A percentile compares a stretch with the other conserved stretches of the same genome.
Conservation (phyloP, 371 early-diverging fungal genomes). For the Zychaea mexicana region DNA sequence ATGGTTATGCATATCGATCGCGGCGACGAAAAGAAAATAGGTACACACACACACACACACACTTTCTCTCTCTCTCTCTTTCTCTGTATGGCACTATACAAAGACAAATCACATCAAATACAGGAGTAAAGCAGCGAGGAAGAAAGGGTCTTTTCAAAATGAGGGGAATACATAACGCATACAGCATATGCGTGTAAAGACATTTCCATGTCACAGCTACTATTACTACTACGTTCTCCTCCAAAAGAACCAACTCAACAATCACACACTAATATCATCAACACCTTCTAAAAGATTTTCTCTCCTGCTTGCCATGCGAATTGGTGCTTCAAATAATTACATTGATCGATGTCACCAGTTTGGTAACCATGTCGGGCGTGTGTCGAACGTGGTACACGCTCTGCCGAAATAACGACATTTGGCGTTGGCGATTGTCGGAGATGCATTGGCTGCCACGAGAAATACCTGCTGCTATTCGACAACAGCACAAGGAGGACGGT, state of each 20-base stretch:
- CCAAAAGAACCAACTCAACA: too few species aligned
- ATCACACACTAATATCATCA: not conserved
- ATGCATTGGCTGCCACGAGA: conserved; percentile 16
- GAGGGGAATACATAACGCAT: too few species aligned
- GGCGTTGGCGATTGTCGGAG: conserved; percentile 15
- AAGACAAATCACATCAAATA: too few species aligned
- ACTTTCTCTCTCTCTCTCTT: too few species aligned
- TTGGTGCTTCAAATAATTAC: conserved; percentile 12
- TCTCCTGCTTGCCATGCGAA: conserved; percentile 20
- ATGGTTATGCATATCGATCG: not conserved
- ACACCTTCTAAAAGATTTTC: conserved; percentile 8
- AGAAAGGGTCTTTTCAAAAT: too few species aligned
- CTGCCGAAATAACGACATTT: conserved; percentile 19
- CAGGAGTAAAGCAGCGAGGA: too few species aligned
- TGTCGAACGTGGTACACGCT: conserved; percentile 10
- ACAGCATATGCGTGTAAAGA: too few species aligned
- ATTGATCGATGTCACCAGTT: conserved; percentile 5
- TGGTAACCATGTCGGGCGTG: conserved; percentile 7
- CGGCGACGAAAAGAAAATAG: conserved; percentile 3
- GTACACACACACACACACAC: not conserved
- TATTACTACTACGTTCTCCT: too few species aligned
- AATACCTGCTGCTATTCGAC: not conserved
- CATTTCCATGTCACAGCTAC: too few species aligned
- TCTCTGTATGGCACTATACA: too few species aligned
- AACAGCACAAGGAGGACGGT: not conserved